Conservation (phyloP, 108 stramenopile species). For the Parmales sp. region DNA sequence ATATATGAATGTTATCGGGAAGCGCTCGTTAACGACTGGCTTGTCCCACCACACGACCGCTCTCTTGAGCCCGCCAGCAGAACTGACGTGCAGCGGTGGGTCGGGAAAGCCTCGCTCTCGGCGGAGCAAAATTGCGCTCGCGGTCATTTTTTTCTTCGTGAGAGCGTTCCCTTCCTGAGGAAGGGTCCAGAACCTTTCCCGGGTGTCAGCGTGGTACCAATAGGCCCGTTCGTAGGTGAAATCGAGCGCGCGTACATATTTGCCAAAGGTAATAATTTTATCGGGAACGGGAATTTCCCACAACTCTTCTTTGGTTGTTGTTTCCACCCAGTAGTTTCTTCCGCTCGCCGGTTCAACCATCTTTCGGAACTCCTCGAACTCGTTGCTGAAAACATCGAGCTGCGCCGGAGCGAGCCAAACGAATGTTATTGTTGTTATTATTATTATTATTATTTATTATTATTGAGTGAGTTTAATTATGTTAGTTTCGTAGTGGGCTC, state of each 20-base stretch:
- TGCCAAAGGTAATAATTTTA: not conserved
- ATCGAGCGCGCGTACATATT: not conserved
- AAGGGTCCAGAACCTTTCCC: constrained; percentile 7
- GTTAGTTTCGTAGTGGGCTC: too few relatives aligned
- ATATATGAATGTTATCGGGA: not conserved
- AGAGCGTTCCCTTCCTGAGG: not conserved
- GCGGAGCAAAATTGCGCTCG: not conserved
- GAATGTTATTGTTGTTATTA: too few relatives aligned
- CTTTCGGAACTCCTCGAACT: constrained; percentile 6
- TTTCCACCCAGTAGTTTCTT: constrained; percentile 2
- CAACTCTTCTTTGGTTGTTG: constrained; percentile 1
- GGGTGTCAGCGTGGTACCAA: constrained; percentile 13
- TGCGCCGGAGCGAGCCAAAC: too few relatives aligned
- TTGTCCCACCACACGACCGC: constrained; percentile 5
- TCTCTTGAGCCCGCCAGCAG: not conserved
- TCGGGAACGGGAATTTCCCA: not conserved
- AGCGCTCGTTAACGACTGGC: constrained; percentile 1
- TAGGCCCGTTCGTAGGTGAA: constrained; percentile 2
- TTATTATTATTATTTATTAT: too few relatives aligned
- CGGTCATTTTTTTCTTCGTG: not conserved
- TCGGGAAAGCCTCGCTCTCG: constrained; percentile 9
- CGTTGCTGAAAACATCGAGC: not conserved
- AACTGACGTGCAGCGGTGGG: not conserved
- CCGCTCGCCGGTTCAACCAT: not conserved
- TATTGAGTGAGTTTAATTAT: too few relatives aligned